Evolutionary conservation across 352 stramenopile genomes (phyloP).

Genomic region (Globisporangium radiosum): DNA sequence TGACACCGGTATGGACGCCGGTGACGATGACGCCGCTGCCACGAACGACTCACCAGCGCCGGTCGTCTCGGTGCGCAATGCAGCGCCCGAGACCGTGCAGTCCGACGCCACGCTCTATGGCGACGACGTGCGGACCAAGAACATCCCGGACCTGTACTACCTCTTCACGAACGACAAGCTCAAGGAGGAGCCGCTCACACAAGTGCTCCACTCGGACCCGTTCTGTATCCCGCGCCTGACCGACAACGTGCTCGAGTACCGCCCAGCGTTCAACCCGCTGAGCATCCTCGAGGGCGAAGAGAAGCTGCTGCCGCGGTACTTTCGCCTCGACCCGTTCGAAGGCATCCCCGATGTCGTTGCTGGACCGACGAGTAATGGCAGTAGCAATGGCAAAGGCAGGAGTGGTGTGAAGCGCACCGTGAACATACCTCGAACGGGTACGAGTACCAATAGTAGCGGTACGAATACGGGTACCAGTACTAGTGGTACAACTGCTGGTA

Average conservation of each 20-base stretch:
- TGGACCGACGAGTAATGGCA: too few relatives aligned
- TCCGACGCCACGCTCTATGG: conserved; percentile 1
- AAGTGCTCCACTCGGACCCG: conserved; percentile 48
- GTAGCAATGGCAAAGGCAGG: not conserved
- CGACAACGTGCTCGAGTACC: conserved; percentile 68
- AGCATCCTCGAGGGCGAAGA: conserved; percentile 66
- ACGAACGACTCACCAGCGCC: not conserved
- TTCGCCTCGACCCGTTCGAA: conserved; percentile 38
- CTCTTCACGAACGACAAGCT: conserved; percentile 64
- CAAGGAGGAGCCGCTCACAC: conserved; percentile 39
- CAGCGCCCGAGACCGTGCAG: conserved; percentile 5
- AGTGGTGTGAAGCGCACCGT: not conserved
- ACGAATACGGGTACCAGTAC: not conserved
- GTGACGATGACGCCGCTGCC: not conserved
- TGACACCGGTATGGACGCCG: not conserved
- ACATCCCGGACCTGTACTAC: conserved; percentile 42
- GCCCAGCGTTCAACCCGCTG: conserved; percentile 58
- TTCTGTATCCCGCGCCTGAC: conserved; percentile 70
- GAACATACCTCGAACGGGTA: too few relatives aligned
- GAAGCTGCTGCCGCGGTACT: conserved; percentile 60
- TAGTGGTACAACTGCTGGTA: not conserved
- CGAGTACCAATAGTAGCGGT: not conserved
- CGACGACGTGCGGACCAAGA: conserved; percentile 16
- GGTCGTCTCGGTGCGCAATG: conserved; percentile 4
- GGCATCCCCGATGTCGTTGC: conserved; percentile 9